These are phyloP conservation scores for Hyaloraphidium curvatum DNA, from an alignment of 192 early-diverging fungal genomes.

Conservation along the genomic window DNA sequence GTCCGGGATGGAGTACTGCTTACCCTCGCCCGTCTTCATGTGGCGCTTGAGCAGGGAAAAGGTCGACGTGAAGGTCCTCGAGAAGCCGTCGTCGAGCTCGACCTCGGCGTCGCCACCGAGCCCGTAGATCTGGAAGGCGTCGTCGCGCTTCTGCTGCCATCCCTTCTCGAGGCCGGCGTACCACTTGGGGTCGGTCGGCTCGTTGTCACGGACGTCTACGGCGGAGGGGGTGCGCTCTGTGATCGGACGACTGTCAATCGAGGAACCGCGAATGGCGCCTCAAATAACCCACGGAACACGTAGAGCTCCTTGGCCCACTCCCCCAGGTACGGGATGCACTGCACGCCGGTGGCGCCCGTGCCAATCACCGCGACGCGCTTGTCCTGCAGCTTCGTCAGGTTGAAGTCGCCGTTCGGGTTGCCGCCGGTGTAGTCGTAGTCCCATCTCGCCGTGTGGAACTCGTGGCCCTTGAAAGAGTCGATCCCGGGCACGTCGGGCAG, in stretches of 20 bases:
- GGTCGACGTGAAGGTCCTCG: no score
- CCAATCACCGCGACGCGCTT: neutral
- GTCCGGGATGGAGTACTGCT: neutral
- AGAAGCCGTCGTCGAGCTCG: neutral
- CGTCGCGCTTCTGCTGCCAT: neutral
- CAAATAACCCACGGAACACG: neutral
- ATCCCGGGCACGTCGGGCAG: neutral
- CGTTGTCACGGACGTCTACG: slow-evolving; percentile 1
- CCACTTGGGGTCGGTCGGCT: neutral
- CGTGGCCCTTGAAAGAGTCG: neutral
- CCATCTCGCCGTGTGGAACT: slow-evolving; percentile 2
- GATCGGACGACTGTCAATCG: no score
- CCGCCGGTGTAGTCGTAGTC: neutral
- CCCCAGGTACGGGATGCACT: slow-evolving; percentile 1
- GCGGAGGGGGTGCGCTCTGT: neutral
- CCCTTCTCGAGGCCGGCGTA: neutral
- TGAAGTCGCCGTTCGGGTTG: slow-evolving; percentile 2
- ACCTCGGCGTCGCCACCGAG: neutral
- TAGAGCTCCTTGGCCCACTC: neutral
- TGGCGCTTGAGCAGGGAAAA: no score
- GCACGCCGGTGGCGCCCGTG: neutral
- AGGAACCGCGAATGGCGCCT: neutral
- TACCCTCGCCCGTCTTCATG: neutral
- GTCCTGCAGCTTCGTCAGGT: neutral
- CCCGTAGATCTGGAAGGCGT: neutral